Percentiles rank a stretch among this genome's conserved stretches.
phyloP scores from a whole-genome alignment of 441 rosid species.

The Adansonia madagascariensis region DNA sequence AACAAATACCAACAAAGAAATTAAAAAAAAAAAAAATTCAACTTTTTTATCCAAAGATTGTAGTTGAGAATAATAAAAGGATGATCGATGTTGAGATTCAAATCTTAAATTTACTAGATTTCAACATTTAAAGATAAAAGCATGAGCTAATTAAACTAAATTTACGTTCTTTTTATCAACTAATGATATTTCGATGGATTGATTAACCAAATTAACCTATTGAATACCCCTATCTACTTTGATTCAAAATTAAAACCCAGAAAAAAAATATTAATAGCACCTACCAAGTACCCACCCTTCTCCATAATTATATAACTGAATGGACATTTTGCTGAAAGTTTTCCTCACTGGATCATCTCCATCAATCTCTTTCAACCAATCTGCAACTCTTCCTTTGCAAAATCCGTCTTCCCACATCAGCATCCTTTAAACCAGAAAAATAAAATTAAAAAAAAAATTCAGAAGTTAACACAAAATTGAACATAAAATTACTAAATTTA shows the following conservation, averaged over 20 bases:
- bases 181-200: no score
- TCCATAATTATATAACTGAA: slow-evolving; percentile 99
- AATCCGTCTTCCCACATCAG: slow-evolving; percentile 99
- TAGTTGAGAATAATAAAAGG: no score
- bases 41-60: neutral
- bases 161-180: no score
- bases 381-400: slow-evolving; percentile 80
- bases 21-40: neutral
- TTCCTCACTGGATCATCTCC: slow-evolving; percentile 93
- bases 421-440: slow-evolving; percentile 59
- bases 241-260: no score
- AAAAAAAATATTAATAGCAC: slow-evolving; percentile 37
- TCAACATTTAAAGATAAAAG: no score
- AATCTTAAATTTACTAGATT: no score
- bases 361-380: slow-evolving; percentile 80
- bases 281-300: slow-evolving; percentile 99
- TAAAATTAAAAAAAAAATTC: no score
- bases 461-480: neutral
- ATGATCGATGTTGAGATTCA: no score
- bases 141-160: no score
- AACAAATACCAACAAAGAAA: neutral
- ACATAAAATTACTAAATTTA: slow-evolving; percentile 3
- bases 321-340: slow-evolving; percentile 99
- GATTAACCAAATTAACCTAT: no score
- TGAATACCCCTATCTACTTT: neutral